These are phyloP conservation scores for Pilaira anomala DNA, from an alignment of 192 early-diverging fungal species.

Conservation along the genomic window DNA sequence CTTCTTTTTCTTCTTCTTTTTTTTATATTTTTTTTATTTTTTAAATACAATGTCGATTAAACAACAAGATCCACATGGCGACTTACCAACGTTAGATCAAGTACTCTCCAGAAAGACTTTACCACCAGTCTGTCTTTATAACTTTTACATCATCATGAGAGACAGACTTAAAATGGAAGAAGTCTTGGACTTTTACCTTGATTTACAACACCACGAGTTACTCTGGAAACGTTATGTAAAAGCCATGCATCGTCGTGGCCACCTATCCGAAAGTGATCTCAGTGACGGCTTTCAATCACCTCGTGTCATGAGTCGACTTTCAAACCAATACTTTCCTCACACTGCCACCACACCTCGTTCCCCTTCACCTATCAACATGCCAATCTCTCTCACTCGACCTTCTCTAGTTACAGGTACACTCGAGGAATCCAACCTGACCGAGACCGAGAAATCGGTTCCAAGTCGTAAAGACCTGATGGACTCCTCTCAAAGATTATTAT, in stretches of 20 bases:
- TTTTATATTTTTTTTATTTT: not conserved
- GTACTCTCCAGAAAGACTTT: slow-evolving; percentile 62
- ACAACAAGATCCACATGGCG: slow-evolving; percentile 15
- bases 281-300: slow-evolving; percentile 29
- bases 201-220: slow-evolving; percentile 70
- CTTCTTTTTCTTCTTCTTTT: slow-evolving; percentile 1
- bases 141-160: slow-evolving; percentile 73
- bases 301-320: slow-evolving; percentile 30
- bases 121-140: slow-evolving; percentile 74
- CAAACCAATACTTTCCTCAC: slow-evolving; percentile 17
- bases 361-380: slow-evolving; percentile 3
- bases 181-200: slow-evolving; percentile 75
- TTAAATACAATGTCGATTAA: not conserved
- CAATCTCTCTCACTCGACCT: slow-evolving; percentile 1
- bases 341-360: not conserved
- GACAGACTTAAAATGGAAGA: slow-evolving; percentile 61
- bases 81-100: slow-evolving; percentile 67
- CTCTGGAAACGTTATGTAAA: slow-evolving; percentile 57
- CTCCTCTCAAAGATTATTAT: slow-evolving; percentile 52
- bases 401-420: too few species aligned
- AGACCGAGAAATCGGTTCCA: not conserved
- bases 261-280: slow-evolving; percentile 31
- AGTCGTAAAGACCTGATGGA: slow-evolving; percentile 25
- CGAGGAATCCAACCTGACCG: not conserved
- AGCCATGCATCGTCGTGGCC: slow-evolving; percentile 33